Evolutionary conservation across 257 asterid species (phyloP), one percentile per base, ranked within the genome.

Genomic region (Catharanthus roseus): DNA sequence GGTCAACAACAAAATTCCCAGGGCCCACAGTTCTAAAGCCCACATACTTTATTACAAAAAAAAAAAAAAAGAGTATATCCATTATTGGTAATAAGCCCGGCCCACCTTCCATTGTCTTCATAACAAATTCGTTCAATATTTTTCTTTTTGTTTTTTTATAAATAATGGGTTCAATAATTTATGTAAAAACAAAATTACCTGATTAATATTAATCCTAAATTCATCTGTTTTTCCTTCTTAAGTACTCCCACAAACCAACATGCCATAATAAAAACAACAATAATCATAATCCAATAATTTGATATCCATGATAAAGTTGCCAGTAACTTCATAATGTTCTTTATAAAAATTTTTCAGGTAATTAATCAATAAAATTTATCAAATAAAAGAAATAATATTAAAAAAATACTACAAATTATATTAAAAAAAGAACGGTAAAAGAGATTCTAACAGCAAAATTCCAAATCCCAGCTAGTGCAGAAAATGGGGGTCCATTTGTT

Each of bases 61-160:
- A 51, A 51, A 39, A 61, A 5, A 38, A n/a, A n/a, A n/a, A n/a
- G n/a, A n/a, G n/a, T n/a, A n/a, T n/a, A n/a, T n/a, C 21, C 21
- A 61, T 69, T 69, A 62, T 50, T 45, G 73, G 31, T 5, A 57
- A 34, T n/a, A 66, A 68, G 26, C 13, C 11, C 26, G 33, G 51
- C 64, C 58, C 71, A 50, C 79, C 67, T 4, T 5, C 2, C 33
- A n/a, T n/a, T n/a, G n/a, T n/a, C n/a, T n/a, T n/a, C n/a, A n/a
- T n/a, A n/a, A n/a, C n/a, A n/a, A n/a, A n/a, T n/a, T n/a, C n/a
- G n/a, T n/a, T n/a, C n/a, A n/a, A n/a, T n/a, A n/a, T n/a, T n/a
- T n/a, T n/a, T n/a, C n/a, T n/a, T n/a, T n/a, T n/a, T n/a, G n/a
- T n/a, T n/a, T n/a, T n/a, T n/a, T n/a, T n/a, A n/a, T n/a, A n/a